These are phyloP conservation scores for Cutaneotrichosporon cyanovorans DNA, from an alignment of 1,284 basidiomycete species.

Conservation along the genomic window DNA sequence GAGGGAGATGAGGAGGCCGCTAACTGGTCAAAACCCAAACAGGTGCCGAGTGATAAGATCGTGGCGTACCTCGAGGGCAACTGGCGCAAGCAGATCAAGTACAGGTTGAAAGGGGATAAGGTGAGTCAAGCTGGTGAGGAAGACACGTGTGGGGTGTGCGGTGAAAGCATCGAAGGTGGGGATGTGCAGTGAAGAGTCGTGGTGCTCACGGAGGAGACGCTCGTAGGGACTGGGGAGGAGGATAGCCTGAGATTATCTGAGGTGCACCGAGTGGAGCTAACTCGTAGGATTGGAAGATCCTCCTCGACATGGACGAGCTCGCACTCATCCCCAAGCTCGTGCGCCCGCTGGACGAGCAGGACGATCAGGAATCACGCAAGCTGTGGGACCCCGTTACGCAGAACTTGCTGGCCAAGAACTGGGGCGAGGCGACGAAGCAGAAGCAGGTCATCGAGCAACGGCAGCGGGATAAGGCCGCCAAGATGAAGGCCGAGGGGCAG, in stretches of 20 bases:
- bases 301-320: slow-evolving; percentile 71
- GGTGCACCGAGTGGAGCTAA: no score
- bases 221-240: not conserved
- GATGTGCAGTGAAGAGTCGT: no score
- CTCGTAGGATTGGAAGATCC: slow-evolving; percentile 58
- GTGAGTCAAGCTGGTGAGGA: slow-evolving; percentile 39
- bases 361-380: slow-evolving; percentile 71
- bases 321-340: slow-evolving; percentile 75
- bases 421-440: slow-evolving; percentile 73
- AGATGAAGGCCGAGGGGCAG: slow-evolving; percentile 67
- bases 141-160: no score
- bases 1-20: slow-evolving; percentile 50
- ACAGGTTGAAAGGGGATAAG: slow-evolving; percentile 61
- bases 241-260: not conserved
- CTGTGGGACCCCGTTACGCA: slow-evolving; percentile 83
- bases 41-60: slow-evolving; percentile 71
- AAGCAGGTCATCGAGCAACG: slow-evolving; percentile 82
- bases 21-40: slow-evolving; percentile 75
- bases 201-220: not conserved
- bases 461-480: slow-evolving; percentile 75
- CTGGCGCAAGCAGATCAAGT: slow-evolving; percentile 77
- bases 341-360: slow-evolving; percentile 70
- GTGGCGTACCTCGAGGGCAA: slow-evolving; percentile 79
- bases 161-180: not conserved
- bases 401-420: slow-evolving; percentile 73